Evolutionary conservation across 2,329 filamentous ascomycete genomes (phyloP).

Genomic region (Dothistroma pini): DNA sequence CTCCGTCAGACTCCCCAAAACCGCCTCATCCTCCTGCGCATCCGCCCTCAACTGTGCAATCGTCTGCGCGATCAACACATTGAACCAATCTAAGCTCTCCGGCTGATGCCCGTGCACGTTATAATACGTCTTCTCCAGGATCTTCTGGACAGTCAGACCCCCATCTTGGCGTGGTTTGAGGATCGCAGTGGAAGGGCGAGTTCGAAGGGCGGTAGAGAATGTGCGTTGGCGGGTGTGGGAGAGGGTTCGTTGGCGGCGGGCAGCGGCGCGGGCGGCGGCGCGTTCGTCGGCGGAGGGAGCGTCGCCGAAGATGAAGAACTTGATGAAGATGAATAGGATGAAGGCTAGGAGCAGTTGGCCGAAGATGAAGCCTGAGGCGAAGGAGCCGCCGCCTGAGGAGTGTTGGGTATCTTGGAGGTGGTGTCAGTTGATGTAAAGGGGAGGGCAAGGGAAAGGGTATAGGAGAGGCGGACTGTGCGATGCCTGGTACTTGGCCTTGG

Average conservation of each 20-base stretch:
- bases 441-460: not conserved
- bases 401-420: slow-evolving; percentile 23
- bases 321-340: slow-evolving; percentile 91
- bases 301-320: slow-evolving; percentile 99
- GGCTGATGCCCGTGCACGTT: slow-evolving; percentile 94
- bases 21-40: slow-evolving; percentile 85
- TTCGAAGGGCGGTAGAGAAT: slow-evolving; percentile 33
- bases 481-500: slow-evolving; percentile 35
- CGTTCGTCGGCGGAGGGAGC: slow-evolving; percentile 78
- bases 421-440: slow-evolving; percentile 1
- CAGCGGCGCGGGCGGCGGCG: slow-evolving; percentile 69
- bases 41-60: slow-evolving; percentile 93
- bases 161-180: slow-evolving; percentile 31
- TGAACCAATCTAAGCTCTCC: slow-evolving; percentile 98
- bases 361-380: slow-evolving; percentile 88
- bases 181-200: slow-evolving; percentile 29
- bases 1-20: slow-evolving; percentile 78
- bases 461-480: slow-evolving; percentile 25
- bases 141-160: slow-evolving; percentile 79
- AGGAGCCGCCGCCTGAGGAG: slow-evolving; percentile 51
- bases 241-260: slow-evolving; percentile 68
- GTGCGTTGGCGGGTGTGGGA: slow-evolving; percentile 56
- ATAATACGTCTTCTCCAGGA: slow-evolving; percentile 96
- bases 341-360: slow-evolving; percentile 91
- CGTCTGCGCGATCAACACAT: slow-evolving; percentile 92